Evolutionary conservation across 495 filamentous ascomycete genomes (phyloP).

Genomic region (Penicillium lagena): DNA sequence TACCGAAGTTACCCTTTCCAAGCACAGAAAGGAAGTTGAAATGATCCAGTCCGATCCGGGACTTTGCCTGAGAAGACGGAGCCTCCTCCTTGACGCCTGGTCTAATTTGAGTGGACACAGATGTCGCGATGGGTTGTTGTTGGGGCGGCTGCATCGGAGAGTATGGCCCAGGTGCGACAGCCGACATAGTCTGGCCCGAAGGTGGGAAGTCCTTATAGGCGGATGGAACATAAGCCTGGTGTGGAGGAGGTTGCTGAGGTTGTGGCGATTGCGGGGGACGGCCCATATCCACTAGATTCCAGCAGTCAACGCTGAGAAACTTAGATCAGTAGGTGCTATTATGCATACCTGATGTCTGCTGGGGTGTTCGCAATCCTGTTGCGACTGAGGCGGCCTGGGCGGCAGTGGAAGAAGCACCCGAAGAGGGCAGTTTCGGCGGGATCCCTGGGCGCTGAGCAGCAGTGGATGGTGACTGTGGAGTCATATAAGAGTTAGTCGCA

Average conservation of each 20-base stretch:
- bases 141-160: constrained; percentile 22
- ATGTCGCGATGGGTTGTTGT: constrained; percentile 26
- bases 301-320: constrained; percentile 3
- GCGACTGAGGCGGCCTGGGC: constrained; percentile 30
- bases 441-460: constrained; percentile 24
- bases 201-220: constrained; percentile 59
- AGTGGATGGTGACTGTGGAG: constrained; percentile 37
- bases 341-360: constrained; percentile 32
- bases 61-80: constrained; percentile 58
- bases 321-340: background rate
- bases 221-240: constrained; percentile 60
- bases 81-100: constrained; percentile 38
- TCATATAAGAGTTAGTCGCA: constrained; percentile 37
- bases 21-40: constrained; percentile 99
- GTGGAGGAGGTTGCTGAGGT: constrained; percentile 42
- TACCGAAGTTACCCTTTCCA: constrained; percentile 98
- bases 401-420: constrained; percentile 21
- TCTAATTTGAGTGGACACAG: constrained; percentile 19
- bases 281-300: constrained; percentile 15
- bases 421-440: constrained; percentile 28
- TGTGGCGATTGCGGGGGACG: constrained; percentile 40
- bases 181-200: constrained; percentile 23
- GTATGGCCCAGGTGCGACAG: constrained; percentile 7
- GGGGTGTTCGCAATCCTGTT: constrained; percentile 22
- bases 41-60: constrained; percentile 89